Percentiles rank a stretch among this genome's conserved stretches.
phyloP scores from a whole-genome alignment of 176 grass and related monocot genomes.

The Puccinellia tenuiflora region DNA sequence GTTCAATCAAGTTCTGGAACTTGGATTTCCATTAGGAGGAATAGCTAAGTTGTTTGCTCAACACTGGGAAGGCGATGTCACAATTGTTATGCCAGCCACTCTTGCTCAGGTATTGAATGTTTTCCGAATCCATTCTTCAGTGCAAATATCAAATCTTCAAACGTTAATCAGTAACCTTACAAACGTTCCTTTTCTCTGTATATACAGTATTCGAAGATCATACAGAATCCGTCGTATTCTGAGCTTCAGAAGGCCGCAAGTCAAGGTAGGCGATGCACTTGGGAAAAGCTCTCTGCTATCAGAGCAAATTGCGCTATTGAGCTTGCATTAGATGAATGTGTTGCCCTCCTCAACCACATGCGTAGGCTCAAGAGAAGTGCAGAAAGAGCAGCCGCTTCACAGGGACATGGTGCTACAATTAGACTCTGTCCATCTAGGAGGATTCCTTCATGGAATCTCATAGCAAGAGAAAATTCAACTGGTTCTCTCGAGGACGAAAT shows the following conservation, averaged over 20 bases:
- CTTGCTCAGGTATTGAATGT: slow-evolving; percentile 55
- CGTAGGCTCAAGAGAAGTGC: slow-evolving; percentile 79
- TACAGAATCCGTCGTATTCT: slow-evolving; percentile 76
- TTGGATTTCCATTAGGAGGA: slow-evolving; percentile 82
- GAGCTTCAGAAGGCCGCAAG: slow-evolving; percentile 85
- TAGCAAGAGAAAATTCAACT: slow-evolving; percentile 94
- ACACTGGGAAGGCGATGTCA: slow-evolving; percentile 96
- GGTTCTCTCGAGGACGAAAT: slow-evolving; percentile 84
- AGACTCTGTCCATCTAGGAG: slow-evolving; percentile 79
- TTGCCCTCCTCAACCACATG: slow-evolving; percentile 79
- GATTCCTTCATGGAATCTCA: slow-evolving; percentile 96
- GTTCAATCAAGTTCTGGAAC: slow-evolving; percentile 86
- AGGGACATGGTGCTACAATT: slow-evolving; percentile 46
- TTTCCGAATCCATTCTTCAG: not conserved
- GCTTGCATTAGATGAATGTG: slow-evolving; percentile 85
- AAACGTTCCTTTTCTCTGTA: slow-evolving; percentile 17
- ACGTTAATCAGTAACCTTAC: not conserved
- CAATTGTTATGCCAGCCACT: slow-evolving; percentile 91
- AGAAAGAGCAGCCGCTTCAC: slow-evolving; percentile 63
- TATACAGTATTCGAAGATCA: slow-evolving; percentile 84
- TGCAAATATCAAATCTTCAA: not conserved
- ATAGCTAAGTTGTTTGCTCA: slow-evolving; percentile 87
- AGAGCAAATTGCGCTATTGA: slow-evolving; percentile 90
- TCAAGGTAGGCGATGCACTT: slow-evolving; percentile 81
- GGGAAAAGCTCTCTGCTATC: slow-evolving; percentile 91